Conservation (phyloP, 352 stramenopile species). For the Phytophthora litchii region DNA sequence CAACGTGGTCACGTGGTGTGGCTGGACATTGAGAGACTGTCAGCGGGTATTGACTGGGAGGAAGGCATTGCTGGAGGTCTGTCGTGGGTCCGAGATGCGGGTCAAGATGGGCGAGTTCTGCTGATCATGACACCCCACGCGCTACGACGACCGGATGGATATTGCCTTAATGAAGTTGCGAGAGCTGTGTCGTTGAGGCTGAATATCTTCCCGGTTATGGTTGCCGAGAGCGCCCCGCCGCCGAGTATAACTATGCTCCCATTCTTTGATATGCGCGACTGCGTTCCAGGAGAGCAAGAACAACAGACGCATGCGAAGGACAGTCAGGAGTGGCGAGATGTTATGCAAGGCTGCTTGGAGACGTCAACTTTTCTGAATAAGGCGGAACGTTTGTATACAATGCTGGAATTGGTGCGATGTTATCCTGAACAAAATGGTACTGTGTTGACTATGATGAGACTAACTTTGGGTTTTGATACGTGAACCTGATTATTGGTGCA, state of each 20-base stretch:
- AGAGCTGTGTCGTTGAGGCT: conserved; percentile 62
- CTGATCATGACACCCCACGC: conserved; percentile 84
- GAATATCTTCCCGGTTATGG: conserved; percentile 74
- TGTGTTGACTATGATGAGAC: conserved; percentile 1
- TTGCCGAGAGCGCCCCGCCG: conserved; percentile 67
- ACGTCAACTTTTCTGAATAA: conserved; percentile 50
- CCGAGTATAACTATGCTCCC: conserved; percentile 74
- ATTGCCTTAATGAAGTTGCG: conserved; percentile 83
- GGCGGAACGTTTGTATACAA: conserved; percentile 53
- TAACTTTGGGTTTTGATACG: conserved; percentile 4
- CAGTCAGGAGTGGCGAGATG: conserved; percentile 45
- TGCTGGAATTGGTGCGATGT: conserved; percentile 62
- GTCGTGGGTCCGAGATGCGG: conserved; percentile 72
- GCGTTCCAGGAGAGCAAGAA: conserved; percentile 44
- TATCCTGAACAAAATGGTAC: not conserved
- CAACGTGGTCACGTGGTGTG: conserved; percentile 66
- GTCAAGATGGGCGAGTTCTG: conserved; percentile 71
- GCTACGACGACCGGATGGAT: conserved; percentile 70
- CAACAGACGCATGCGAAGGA: conserved; percentile 35
- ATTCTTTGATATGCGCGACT: conserved; percentile 79
- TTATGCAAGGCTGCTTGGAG: conserved; percentile 50
- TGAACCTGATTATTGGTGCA: conserved; percentile 21
- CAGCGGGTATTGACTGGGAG: conserved; percentile 77
- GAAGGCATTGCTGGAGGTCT: conserved; percentile 69
- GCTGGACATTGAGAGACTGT: conserved; percentile 75